A percentile compares a stretch with the other conserved stretches of the same genome.
Conservation (phyloP, 306 rosid genomes). For the Trifolium fragiferum region DNA sequence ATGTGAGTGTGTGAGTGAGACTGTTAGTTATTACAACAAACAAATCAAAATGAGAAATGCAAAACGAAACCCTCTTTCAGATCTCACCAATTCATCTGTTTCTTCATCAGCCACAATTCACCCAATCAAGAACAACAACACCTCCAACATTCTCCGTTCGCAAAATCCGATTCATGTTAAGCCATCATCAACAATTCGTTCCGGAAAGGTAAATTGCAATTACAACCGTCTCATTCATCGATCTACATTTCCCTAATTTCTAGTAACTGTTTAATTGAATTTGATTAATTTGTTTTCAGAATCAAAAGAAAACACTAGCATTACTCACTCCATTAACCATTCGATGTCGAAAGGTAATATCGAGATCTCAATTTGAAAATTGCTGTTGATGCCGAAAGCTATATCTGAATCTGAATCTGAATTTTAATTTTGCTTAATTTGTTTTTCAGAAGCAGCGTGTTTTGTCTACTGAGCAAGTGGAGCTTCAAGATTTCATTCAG, state of each 20-base stretch:
- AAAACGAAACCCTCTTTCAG: slow-evolving; percentile 66
- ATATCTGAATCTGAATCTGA: neutral
- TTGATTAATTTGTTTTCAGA: neutral
- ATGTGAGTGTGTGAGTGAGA: no score
- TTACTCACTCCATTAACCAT: neutral
- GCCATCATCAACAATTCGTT: slow-evolving; percentile 54
- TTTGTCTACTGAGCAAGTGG: slow-evolving; percentile 30
- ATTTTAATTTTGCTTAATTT: neutral
- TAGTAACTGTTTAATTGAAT: no score
- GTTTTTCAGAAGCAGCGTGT: slow-evolving; percentile 50
- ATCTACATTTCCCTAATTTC: neutral
- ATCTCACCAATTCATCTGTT: slow-evolving; percentile 59
- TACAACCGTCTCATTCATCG: neutral
- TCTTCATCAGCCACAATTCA: neutral
- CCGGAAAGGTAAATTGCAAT: slow-evolving; percentile 56
- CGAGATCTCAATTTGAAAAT: no score
- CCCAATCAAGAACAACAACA: neutral
- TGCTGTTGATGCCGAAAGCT: neutral
- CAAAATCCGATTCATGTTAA: slow-evolving; percentile 42
- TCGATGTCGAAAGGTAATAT: neutral
- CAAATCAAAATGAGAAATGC: neutral
- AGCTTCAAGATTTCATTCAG: slow-evolving; percentile 59
- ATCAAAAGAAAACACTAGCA: neutral
- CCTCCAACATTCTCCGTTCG: neutral
- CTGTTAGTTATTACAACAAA: no score